Conservation (phyloP, 495 filamentous ascomycete genomes). For the Terfezia boudieri region DNA sequence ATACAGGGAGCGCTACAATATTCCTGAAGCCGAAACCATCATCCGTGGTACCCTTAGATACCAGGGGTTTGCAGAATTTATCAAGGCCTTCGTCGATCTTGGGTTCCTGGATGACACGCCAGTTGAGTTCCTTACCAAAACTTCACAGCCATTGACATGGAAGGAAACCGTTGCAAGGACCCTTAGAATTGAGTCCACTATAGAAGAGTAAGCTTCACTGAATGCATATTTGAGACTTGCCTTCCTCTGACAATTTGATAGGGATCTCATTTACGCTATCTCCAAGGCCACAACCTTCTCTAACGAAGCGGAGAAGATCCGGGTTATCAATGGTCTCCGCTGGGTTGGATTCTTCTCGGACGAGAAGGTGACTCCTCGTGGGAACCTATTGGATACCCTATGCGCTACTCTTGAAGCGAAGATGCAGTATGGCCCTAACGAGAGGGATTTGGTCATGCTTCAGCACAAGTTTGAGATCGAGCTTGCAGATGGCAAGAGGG, state of each 20-base stretch:
- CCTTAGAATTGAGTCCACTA: slow-evolving; percentile 37
- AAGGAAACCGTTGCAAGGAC: slow-evolving; percentile 60
- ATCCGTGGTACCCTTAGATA: slow-evolving; percentile 60
- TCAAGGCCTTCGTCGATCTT: slow-evolving; percentile 66
- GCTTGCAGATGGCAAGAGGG: slow-evolving; percentile 41
- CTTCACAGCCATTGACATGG: slow-evolving; percentile 38
- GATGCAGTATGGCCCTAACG: slow-evolving; percentile 66
- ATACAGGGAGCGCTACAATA: slow-evolving; percentile 72
- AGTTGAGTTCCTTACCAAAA: slow-evolving; percentile 32
- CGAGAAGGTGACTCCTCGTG: slow-evolving; percentile 44
- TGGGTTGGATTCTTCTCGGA: slow-evolving; percentile 82
- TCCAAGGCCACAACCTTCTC: slow-evolving; percentile 51
- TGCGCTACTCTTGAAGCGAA: slow-evolving; percentile 79
- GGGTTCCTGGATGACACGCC: slow-evolving; percentile 55
- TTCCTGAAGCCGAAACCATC: slow-evolving; percentile 62
- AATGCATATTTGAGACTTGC: background rate
- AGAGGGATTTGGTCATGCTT: slow-evolving; percentile 72
- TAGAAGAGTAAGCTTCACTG: slow-evolving; percentile 18
- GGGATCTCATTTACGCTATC: slow-evolving; percentile 51
- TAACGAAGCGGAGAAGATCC: slow-evolving; percentile 46
- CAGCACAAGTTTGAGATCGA: slow-evolving; percentile 91
- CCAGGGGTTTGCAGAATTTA: slow-evolving; percentile 68
- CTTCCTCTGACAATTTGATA: background rate
- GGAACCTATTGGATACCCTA: slow-evolving; percentile 70
- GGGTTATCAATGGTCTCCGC: slow-evolving; percentile 51